Evolutionary conservation across 257 asterid species (phyloP), one percentile per base, ranked within the genome.

Genomic region (Verbena officinalis): DNA sequence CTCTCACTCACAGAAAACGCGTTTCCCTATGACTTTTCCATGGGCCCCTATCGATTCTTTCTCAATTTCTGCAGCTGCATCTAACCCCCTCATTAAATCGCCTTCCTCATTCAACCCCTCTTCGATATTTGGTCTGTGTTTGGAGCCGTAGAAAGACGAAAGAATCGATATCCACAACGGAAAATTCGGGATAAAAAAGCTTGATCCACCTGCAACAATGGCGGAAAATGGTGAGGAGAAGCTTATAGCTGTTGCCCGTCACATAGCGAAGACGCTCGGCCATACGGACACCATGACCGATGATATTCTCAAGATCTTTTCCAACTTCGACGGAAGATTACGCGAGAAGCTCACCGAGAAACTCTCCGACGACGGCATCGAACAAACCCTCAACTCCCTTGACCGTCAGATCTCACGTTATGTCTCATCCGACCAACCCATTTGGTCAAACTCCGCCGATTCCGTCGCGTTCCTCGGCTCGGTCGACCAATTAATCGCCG

Each of bases 151-250:
- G 44, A 30, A 58, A 50, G 42, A 62, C 65, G 13, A 50, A 36
- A 39, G 3, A 16, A 16, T 54, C 50, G 42, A 55, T 22, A 54
- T 61, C 65, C 49, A 31, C 7, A 52, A 20, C 30, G 43, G 33
- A 59, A 11, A 40, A 59, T 23, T 38, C 7, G 40, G 50, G 43
- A 31, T 44, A 40, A 38, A 27, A 3, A 57, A 59, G 72, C 69
- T 72, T 36, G 48, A 13, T 6, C 24, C 64, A 12, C 59, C n/a
- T 60, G 54, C 62, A 20, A 72, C 30, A 15, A 90, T 90, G 99
- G 92, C 93, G 62, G 99, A 90, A 54, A 88, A 88, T 81, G 99
- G 97, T 2, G 98, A 92, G 75, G 96, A 92, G 71, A 92, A 92
- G 86, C 81, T 92, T 19, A 86, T 92, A 34, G 96, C 95, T 7